These are phyloP conservation scores for Arabidopsis lyrata DNA, from an alignment of 441 rosid genomes.

Conservation along the genomic window DNA sequence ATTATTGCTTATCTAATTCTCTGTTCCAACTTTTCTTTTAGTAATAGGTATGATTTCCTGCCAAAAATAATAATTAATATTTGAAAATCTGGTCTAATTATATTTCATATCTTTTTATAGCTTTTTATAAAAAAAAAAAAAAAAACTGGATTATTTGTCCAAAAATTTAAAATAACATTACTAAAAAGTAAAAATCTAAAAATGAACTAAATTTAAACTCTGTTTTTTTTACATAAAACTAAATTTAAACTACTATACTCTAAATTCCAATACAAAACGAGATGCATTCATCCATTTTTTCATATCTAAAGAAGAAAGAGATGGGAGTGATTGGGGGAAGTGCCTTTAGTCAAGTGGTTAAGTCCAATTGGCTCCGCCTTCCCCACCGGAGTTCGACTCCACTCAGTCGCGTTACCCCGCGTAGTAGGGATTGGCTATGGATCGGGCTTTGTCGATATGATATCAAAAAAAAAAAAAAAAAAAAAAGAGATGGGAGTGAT, in stretches of 20 bases:
- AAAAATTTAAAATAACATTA: too few species aligned
- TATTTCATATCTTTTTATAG: not conserved
- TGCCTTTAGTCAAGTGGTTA: too few species aligned
- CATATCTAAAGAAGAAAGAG: not conserved
- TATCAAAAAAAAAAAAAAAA: too few species aligned
- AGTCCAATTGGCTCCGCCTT: too few species aligned
- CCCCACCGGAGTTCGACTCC: too few species aligned
- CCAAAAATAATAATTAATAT: not conserved
- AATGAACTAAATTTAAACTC: too few species aligned
- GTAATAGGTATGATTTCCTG: not conserved
- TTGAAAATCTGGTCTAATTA: not conserved
- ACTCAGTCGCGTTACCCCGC: too few species aligned
- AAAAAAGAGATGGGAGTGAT: not conserved
- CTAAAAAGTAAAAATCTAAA: too few species aligned
- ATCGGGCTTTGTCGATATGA: too few species aligned
- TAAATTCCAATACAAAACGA: not conserved
- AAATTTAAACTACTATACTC: not conserved
- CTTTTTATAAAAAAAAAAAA: not conserved
- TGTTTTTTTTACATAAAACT: too few species aligned
- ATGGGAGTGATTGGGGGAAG: not conserved
- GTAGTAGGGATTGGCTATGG: too few species aligned
- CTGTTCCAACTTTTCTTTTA: not conserved
- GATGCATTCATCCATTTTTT: not conserved
- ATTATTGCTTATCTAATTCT: not conserved
- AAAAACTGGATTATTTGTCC: not conserved